Evolutionary conservation across 106 monocot species (phyloP).

Genomic region (Iris macrosiphon): DNA sequence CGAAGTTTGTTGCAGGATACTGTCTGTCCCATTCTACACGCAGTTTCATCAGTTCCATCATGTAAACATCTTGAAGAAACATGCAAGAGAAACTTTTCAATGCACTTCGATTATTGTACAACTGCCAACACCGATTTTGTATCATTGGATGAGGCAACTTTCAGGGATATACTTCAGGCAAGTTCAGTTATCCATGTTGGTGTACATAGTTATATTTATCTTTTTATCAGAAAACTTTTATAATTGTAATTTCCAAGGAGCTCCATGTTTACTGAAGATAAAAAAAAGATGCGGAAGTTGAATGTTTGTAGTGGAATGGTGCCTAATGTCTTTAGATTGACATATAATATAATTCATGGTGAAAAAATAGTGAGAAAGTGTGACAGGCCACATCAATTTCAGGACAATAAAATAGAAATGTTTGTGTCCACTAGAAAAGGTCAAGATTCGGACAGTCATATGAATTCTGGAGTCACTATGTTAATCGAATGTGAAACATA

Average conservation of each 20-base stretch:
- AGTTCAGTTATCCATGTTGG: slow-evolving; percentile 15
- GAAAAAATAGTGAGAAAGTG: too few relatives aligned
- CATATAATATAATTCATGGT: too few relatives aligned
- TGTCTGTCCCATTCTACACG: slow-evolving; percentile 61
- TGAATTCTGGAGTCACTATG: too few relatives aligned
- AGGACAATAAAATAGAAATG: too few relatives aligned
- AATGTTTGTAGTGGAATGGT: too few relatives aligned
- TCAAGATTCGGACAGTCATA: too few relatives aligned
- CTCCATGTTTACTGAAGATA: background rate
- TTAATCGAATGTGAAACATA: too few relatives aligned
- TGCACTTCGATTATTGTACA: slow-evolving; percentile 97
- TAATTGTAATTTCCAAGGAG: background rate
- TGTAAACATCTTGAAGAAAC: slow-evolving; percentile 84
- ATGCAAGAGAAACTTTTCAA: slow-evolving; percentile 70
- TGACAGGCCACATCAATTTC: too few relatives aligned
- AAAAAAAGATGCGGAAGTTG: background rate
- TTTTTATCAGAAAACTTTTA: background rate
- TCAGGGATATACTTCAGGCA: slow-evolving; percentile 81
- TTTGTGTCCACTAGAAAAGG: too few relatives aligned
- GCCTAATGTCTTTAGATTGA: too few relatives aligned
- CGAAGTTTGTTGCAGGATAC: slow-evolving; percentile 80
- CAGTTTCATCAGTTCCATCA: slow-evolving; percentile 66
- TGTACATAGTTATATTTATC: background rate
- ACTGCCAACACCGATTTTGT: slow-evolving; percentile 73
- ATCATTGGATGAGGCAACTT: slow-evolving; percentile 54